Evolutionary conservation across 1,284 basidiomycete species (phyloP).

Genomic region (Neonothopanus nambi): DNA sequence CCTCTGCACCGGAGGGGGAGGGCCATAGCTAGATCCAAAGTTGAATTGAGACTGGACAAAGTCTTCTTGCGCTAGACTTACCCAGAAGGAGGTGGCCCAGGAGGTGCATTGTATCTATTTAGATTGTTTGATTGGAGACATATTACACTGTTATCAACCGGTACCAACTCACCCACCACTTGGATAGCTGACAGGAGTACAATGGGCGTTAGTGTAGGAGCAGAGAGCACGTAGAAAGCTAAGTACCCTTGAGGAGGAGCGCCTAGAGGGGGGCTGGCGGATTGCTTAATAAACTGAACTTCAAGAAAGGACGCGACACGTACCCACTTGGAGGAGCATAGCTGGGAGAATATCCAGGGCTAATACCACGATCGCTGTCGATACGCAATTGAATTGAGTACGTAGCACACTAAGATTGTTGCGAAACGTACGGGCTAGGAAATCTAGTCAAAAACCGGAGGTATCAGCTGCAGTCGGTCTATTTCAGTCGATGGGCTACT

Average conservation of each 20-base stretch:
- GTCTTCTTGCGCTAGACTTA: background rate
- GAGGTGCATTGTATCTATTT: background rate
- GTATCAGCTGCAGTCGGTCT: background rate
- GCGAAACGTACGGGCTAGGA: slow-evolving; percentile 5
- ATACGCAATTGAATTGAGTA: background rate
- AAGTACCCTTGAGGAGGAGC: slow-evolving; percentile 8
- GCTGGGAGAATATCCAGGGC: background rate
- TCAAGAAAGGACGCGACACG: background rate
- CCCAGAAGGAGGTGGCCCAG: slow-evolving; percentile 20
- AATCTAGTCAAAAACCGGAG: background rate
- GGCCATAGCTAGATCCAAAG: slow-evolving; percentile 23
- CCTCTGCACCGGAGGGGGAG: slow-evolving; percentile 24
- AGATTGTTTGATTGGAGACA: background rate
- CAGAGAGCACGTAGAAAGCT: background rate
- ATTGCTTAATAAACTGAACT: no score
- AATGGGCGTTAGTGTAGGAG: no score
- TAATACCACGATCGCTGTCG: background rate
- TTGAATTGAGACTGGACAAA: background rate
- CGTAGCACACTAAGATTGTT: background rate
- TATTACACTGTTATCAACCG: background rate
- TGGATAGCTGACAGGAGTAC: no score
- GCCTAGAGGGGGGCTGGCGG: background rate
- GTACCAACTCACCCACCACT: no score
- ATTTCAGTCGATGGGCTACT: background rate
- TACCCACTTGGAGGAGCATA: slow-evolving; percentile 6